phyloP scores from a whole-genome alignment of 371 early-diverging fungal genomes.

The Fennellomyces sp. region DNA sequence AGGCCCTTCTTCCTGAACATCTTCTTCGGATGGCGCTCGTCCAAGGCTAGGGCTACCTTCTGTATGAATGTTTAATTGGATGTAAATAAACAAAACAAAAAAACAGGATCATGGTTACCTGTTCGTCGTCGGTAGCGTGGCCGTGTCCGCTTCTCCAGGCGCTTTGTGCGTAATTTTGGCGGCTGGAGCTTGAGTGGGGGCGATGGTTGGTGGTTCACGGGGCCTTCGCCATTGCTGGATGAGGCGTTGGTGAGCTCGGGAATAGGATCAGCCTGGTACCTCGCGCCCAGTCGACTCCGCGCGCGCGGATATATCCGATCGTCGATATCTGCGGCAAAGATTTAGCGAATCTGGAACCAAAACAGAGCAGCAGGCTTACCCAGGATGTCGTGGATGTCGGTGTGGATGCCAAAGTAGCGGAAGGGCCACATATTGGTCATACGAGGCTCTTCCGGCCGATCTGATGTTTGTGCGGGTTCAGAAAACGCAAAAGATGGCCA shows the following conservation, averaged over 20 bases:
- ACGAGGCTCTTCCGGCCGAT: conserved; percentile 7
- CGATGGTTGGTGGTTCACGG: conserved; percentile 1
- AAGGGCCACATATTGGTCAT: conserved; percentile 83
- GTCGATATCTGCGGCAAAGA: conserved; percentile 52
- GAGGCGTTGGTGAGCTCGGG: conserved; percentile 53
- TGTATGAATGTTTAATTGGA: background rate
- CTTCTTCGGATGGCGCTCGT: background rate
- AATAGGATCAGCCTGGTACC: conserved; percentile 74
- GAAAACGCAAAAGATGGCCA: background rate
- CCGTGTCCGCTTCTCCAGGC: background rate
- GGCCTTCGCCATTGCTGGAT: background rate
- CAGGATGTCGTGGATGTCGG: conserved; percentile 68
- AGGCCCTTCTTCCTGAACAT: background rate
- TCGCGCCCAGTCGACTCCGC: conserved; percentile 76
- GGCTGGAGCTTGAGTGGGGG: background rate
- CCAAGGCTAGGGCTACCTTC: background rate
- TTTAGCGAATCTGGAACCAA: too few relatives aligned
- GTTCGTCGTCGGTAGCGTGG: conserved; percentile 3
- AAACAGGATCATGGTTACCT: conserved; percentile 8
- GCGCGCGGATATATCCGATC: conserved; percentile 84
- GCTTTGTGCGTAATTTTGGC: conserved; percentile 3
- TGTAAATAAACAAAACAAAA: background rate
- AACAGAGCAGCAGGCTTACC: too few relatives aligned
- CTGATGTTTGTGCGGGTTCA: background rate
- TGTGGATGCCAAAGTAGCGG: conserved; percentile 84